Base-by-base conservation (phyloP, 176 grass and related monocot species). In the Zea luxurians region DNA sequence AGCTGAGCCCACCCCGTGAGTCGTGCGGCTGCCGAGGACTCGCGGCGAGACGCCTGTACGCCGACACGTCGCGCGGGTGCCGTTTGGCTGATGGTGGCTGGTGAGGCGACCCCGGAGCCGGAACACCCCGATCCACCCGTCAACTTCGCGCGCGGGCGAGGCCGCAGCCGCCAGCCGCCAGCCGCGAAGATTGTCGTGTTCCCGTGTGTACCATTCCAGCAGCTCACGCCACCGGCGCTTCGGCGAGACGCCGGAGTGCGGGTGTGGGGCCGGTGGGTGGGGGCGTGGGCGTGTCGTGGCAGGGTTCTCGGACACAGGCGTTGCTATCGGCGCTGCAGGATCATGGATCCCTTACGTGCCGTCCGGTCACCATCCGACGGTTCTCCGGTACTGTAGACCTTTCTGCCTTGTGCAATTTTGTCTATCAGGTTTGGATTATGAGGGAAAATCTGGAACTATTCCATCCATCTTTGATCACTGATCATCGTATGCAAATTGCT, bases 281-380 rank as follows among this genome's bases (percentile, higher is more conserved):
- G 37, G 34, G 9, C 5, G 68, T 64, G 73, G 41, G 36, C 9
- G 12, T 49, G 67, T 70, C 88, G 90, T 93, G 91, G 91, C 79
- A 2, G 15, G 16, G 13, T 80, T 70, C 57, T 62, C 79, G 38
- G 70, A 83, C 91, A 13, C 38, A 40, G 38, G 38, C 38, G 38
- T 40, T 40, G 38, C 87, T 85, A 61, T 92, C 91, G 38, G 27
- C 16, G 49, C 45, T 8, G 3, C 13, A 65, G 75, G 85, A 80
- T 74, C 6, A 74, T 1, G 82, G 59, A 3, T 4, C 2, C 1
- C 66, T 52, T 27, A 0, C 4, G 3, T 13, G 1, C 62, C 73
- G 43, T 86, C 48, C 6, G 89, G 80, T 86, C 8, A 0, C 2
- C 27, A 88, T 86, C 87, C 2, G 37, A 90, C 68, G 80, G 80